Percentiles rank a stretch among this genome's conserved stretches.
These are phyloP conservation scores for Hypsizygus ulmarius DNA, from an alignment of 1,284 basidiomycete genomes.

Conservation along the genomic window DNA sequence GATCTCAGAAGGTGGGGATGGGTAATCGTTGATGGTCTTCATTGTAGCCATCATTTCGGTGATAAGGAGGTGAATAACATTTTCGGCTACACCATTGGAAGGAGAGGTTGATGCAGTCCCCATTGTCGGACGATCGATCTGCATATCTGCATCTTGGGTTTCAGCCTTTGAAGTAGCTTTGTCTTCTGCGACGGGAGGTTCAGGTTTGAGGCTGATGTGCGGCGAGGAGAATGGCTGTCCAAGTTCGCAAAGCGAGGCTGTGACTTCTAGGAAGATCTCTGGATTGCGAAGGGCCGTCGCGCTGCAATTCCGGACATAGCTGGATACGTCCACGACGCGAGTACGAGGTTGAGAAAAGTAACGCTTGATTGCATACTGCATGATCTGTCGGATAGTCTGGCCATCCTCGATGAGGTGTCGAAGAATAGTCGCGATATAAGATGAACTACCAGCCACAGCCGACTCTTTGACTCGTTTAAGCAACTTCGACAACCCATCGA, in stretches of 20 bases:
- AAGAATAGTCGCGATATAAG: conserved; percentile 84
- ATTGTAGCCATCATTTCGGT: conserved; percentile 65
- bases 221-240: conserved; percentile 61
- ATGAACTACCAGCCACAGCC: conserved; percentile 68
- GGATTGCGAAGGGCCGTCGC: conserved; percentile 85
- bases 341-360: conserved; percentile 73
- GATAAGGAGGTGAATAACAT: conserved; percentile 71
- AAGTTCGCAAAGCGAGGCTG: conserved; percentile 71
- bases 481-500: conserved; percentile 62
- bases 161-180: conserved; percentile 16
- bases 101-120: conserved; percentile 23
- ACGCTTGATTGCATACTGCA: conserved; percentile 80
- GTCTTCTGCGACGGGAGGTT: conserved; percentile 22
- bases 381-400: conserved; percentile 63
- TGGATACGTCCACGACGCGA: conserved; percentile 67
- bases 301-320: conserved; percentile 76
- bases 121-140: conserved; percentile 54
- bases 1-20: conserved; percentile 11
- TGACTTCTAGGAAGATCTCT: conserved; percentile 72
- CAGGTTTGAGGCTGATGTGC: conserved; percentile 63
- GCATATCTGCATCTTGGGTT: conserved; percentile 51
- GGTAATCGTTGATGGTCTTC: conserved; percentile 39
- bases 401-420: conserved; percentile 89
- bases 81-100: conserved; percentile 55
- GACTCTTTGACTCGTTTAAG: conserved; percentile 64